Evolutionary conservation across 2,329 filamentous ascomycete species (phyloP), one percentile per base, ranked within the genome.

Genomic region (Fusarium pilosicola): DNA sequence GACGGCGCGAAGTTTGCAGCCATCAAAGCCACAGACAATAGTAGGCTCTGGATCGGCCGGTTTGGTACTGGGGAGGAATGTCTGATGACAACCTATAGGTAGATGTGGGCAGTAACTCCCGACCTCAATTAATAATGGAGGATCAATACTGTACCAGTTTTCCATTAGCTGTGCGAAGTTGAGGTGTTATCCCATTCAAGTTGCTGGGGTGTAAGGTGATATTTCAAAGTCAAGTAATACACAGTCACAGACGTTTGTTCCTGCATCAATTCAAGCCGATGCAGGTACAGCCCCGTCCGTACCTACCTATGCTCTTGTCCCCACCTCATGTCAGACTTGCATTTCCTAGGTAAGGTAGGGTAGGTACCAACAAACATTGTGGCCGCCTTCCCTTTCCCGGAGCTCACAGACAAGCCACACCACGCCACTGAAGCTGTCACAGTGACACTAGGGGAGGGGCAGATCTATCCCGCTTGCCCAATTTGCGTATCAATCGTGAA

Each of bases 11-110:
- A 62, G 71, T 41, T 59, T 65, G 52, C 59, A 62, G 68, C 71
- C 71, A 74, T 65, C 41, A 54, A 57, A 63, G 59, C 52, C 54
- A 58, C 60, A 32, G n/a, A 36, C 13, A 57, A 34, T 28, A n/a
- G 30, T 71, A 44, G 38, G 32, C 42, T 60, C 45, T 55, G 24
- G 24, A 41, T 49, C 54, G 42, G 17, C 71, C 42, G 54, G 48
- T n/a, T 61, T 60, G 52, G 61, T 69, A 39, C 30, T 48, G 7
- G 26, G 9, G 41, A 74, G 72, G 72, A 74, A 74, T 74, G 72
- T 24, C 42, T n/a, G 30, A 45, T 54, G 42, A 34, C 57, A 62
- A 72, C 26, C 45, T 46, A 22, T 60, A 46, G 55, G 46, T 39
- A 49, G 55, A 56, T 39, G 58, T 39, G 62, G 38, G n/a, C 56